phyloP scores from a whole-genome alignment of 331 rosid species.

The Quercus phellos region DNA sequence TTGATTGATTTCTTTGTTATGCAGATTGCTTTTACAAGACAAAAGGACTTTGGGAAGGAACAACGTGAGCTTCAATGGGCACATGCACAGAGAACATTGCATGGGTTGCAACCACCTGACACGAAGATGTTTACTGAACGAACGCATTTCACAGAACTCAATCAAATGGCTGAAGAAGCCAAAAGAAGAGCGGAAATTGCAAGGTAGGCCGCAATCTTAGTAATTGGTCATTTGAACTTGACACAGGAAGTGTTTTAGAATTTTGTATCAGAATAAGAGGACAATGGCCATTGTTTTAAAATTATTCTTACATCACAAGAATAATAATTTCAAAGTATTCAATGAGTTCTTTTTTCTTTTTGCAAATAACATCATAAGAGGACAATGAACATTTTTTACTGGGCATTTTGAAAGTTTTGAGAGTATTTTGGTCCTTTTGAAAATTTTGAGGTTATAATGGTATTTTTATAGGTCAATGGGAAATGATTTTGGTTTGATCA shows the following conservation, averaged over 20 bases:
- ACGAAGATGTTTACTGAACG: constrained; percentile 77
- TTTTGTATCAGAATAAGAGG: background rate
- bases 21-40: constrained; percentile 95
- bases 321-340: background rate
- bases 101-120: constrained; percentile 87
- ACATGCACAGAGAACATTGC: constrained; percentile 93
- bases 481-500: no score
- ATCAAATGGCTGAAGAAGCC: constrained; percentile 97
- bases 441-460: no score
- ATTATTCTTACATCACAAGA: background rate
- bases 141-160: constrained; percentile 78
- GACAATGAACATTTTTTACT: no score
- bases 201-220: constrained; percentile 39
- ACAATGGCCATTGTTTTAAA: background rate
- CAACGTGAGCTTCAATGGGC: constrained; percentile 99
- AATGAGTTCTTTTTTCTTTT: background rate
- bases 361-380: background rate
- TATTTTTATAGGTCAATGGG: no score
- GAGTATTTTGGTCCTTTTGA: no score
- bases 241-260: background rate
- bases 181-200: constrained; percentile 98
- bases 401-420: no score
- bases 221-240: background rate
- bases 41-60: constrained; percentile 99
- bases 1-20: constrained; percentile 21